phyloP scores from a whole-genome alignment of 2,329 filamentous ascomycete genomes.

The Alternaria rosae region DNA sequence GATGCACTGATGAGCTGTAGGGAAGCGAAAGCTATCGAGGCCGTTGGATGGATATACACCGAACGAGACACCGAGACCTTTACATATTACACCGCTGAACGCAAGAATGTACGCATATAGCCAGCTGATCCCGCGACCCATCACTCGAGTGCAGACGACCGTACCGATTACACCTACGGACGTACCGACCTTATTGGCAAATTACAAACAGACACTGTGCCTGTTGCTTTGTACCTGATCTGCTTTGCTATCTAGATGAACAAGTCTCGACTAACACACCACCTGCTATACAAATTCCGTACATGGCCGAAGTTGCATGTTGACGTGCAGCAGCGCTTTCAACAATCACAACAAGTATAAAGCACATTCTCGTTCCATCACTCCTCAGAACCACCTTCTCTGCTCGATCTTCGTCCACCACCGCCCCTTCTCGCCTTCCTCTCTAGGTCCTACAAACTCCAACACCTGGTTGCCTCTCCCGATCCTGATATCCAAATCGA shows the following conservation, averaged over 20 bases:
- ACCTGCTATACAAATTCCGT: neutral
- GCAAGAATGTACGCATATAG: neutral
- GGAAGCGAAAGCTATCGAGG: neutral
- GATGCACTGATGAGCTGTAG: neutral
- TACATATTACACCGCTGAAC: neutral
- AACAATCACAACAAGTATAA: neutral
- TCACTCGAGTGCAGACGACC: neutral
- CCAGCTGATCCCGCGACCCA: neutral
- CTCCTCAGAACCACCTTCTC: slow-evolving; percentile 54
- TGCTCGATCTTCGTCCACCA: slow-evolving; percentile 53
- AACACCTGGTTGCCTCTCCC: slow-evolving; percentile 51
- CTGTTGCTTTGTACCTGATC: neutral
- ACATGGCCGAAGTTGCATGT: neutral
- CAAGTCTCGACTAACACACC: neutral
- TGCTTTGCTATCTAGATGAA: neutral
- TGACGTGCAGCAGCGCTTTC: neutral
- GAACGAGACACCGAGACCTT: neutral
- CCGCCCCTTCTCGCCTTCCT: slow-evolving; percentile 53
- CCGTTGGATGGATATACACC: neutral
- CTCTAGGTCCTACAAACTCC: slow-evolving; percentile 53
- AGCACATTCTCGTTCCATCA: neutral
- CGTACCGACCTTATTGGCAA: neutral
- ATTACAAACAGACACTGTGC: no score
- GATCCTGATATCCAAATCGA: slow-evolving; percentile 56
- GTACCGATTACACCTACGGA: neutral